Evolutionary conservation across 176 grass and related monocot species (phyloP), one percentile per base, ranked within the genome.

Genomic region (Pharus latifolius): DNA sequence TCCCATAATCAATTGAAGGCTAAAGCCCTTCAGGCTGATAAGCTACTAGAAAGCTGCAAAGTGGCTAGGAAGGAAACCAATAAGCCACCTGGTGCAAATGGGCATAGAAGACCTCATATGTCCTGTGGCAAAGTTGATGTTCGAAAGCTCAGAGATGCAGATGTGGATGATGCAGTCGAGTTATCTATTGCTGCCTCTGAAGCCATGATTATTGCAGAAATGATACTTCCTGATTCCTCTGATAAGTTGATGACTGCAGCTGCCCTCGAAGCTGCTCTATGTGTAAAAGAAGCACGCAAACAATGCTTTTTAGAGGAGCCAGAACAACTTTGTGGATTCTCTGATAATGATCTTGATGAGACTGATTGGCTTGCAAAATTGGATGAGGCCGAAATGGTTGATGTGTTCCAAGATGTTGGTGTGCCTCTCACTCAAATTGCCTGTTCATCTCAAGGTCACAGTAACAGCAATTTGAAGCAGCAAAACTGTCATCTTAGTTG

Each of bases 181-280:
- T 83, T 97, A 72, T 92, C 85, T 51, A 77, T 97, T 69, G 77
- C 89, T 79, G 93, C 93, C 40, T 97, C 93, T 78, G 93, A 97
- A 81, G 93, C 93, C 65, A 84, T 97, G 69, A 80, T 87, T 40
- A 92, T 97, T 74, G 70, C 83, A 74, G 88, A 97, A 64, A 65
- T 89, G 64, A 56, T 87, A 56, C 65, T 58, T 53, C 30, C 51
- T 54, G 67, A 77, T 66, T 75, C 48, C 45, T 22, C 65, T 46
- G 78, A 83, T 70, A 75, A 67, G 29, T 77, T 85, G 47, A 15
- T 60, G 24, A 40, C 76, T 72, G 45, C 35, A 56, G 49, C 78
- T 77, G 41, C 83, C 38, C 41, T 97, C 2, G 73, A 90, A 85
- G 74, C 87, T 69, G 83, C 86, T 67, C 29, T 97, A 57, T 69